Evolutionary conservation across 306 rosid species (phyloP).

Genomic region (Gastrolobium bilobum): DNA sequence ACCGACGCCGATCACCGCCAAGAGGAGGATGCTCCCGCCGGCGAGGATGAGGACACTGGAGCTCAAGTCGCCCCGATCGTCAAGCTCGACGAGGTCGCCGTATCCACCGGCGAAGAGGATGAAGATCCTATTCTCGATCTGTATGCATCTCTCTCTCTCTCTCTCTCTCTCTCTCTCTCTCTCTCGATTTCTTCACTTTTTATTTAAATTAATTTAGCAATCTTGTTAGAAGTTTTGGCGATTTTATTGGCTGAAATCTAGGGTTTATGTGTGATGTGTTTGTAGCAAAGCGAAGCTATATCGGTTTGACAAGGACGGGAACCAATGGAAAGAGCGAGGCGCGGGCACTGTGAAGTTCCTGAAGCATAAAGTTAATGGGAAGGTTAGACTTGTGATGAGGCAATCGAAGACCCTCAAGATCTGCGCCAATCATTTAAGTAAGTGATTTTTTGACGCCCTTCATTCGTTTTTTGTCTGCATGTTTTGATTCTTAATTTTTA

Average conservation of each 20-base stretch:
- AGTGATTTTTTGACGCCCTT: not conserved
- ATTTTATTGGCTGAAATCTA: slow-evolving; percentile 16
- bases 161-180: not conserved
- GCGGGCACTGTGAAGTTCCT: slow-evolving; percentile 86
- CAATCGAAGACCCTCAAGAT: slow-evolving; percentile 93
- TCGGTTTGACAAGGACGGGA: slow-evolving; percentile 90
- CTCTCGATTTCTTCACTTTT: slow-evolving; percentile 7
- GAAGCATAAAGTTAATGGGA: slow-evolving; percentile 73
- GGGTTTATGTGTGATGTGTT: not conserved
- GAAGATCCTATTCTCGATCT: slow-evolving; percentile 87
- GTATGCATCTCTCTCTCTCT: slow-evolving; percentile 45
- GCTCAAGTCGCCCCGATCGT: slow-evolving; percentile 94
- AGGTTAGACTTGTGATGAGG: slow-evolving; percentile 88
- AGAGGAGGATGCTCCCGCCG: slow-evolving; percentile 80
- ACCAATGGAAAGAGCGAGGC: slow-evolving; percentile 93
- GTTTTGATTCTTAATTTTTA: not conserved
- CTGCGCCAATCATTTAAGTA: slow-evolving; percentile 92
- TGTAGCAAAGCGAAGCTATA: slow-evolving; percentile 81
- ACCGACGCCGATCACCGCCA: slow-evolving; percentile 75
- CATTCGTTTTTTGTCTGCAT: not conserved
- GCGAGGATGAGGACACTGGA: slow-evolving; percentile 94
- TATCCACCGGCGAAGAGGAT: slow-evolving; percentile 85
- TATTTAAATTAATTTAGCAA: too few relatives aligned
- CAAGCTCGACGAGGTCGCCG: slow-evolving; percentile 77
- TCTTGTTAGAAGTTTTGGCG: not conserved